phyloP scores from a whole-genome alignment of 2,329 filamentous ascomycete species.

The Pseudogymnoascus destructans region DNA sequence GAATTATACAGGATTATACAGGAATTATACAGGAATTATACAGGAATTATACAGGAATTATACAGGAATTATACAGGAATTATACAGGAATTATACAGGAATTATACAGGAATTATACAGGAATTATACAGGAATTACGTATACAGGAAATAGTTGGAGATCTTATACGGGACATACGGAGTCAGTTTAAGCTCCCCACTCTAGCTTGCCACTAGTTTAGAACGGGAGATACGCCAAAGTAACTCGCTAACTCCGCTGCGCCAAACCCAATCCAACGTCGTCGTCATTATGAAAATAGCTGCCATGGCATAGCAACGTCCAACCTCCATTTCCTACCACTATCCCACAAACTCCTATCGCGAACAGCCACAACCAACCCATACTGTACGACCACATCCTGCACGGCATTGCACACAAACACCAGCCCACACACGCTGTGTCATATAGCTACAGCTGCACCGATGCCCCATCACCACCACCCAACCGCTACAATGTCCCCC shows the following conservation, averaged over 20 bases:
- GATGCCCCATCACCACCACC: conserved; percentile 4
- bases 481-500: neutral
- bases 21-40: neutral
- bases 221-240: neutral
- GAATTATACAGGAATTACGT: neutral
- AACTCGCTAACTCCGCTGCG: neutral
- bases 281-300: conserved; percentile 8
- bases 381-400: neutral
- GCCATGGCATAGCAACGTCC: conserved; percentile 4
- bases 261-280: neutral
- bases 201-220: neutral
- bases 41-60: too few species aligned
- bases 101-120: neutral
- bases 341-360: neutral
- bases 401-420: neutral
- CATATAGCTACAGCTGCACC: neutral
- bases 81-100: neutral
- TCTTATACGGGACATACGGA: neutral
- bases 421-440: neutral
- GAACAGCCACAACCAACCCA: neutral
- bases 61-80: neutral
- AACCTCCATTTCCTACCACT: neutral
- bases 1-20: too few species aligned
- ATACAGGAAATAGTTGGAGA: neutral
- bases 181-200: neutral